These are phyloP conservation scores for Pyronema domesticum DNA, from an alignment of 495 filamentous ascomycete genomes.

Conservation along the genomic window DNA sequence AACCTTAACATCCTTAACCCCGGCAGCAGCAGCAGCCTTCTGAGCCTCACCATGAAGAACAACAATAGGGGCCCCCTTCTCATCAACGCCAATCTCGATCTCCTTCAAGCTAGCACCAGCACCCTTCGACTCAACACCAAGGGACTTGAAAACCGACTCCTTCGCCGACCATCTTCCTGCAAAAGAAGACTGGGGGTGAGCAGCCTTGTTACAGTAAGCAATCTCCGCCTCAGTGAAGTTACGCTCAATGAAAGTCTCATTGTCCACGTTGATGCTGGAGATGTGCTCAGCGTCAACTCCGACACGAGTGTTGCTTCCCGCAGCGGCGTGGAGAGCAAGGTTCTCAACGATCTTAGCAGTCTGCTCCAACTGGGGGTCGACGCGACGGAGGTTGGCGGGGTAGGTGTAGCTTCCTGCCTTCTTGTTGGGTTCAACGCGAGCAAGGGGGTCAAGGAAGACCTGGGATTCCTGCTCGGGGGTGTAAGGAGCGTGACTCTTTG, in stretches of 20 bases:
- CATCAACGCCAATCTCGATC: slow-evolving; percentile 74
- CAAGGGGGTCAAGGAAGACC: slow-evolving; percentile 89
- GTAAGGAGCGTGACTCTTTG: slow-evolving; percentile 82
- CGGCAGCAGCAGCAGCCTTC: slow-evolving; percentile 59
- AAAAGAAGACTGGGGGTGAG: slow-evolving; percentile 65
- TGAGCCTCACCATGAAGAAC: slow-evolving; percentile 73
- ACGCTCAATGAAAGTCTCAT: slow-evolving; percentile 81
- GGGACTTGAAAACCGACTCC: slow-evolving; percentile 93
- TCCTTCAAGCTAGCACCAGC: slow-evolving; percentile 80
- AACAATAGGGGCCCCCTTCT: slow-evolving; percentile 65
- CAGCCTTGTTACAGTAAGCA: slow-evolving; percentile 64
- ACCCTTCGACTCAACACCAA: slow-evolving; percentile 75
- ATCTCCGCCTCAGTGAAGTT: slow-evolving; percentile 81
- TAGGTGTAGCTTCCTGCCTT: slow-evolving; percentile 63
- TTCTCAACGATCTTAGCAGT: slow-evolving; percentile 65
- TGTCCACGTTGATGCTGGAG: slow-evolving; percentile 68
- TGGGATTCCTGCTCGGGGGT: slow-evolving; percentile 64
- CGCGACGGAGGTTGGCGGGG: slow-evolving; percentile 44
- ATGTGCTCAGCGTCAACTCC: slow-evolving; percentile 87
- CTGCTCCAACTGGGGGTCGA: slow-evolving; percentile 35
- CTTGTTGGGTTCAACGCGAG: slow-evolving; percentile 67
- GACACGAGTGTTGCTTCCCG: slow-evolving; percentile 51
- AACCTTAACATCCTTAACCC: slow-evolving; percentile 70
- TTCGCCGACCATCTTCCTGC: slow-evolving; percentile 92
- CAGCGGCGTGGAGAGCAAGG: slow-evolving; percentile 51